These are phyloP conservation scores for Aspergillus sclerotialis DNA, from an alignment of 2,329 filamentous ascomycete species.

Conservation along the genomic window DNA sequence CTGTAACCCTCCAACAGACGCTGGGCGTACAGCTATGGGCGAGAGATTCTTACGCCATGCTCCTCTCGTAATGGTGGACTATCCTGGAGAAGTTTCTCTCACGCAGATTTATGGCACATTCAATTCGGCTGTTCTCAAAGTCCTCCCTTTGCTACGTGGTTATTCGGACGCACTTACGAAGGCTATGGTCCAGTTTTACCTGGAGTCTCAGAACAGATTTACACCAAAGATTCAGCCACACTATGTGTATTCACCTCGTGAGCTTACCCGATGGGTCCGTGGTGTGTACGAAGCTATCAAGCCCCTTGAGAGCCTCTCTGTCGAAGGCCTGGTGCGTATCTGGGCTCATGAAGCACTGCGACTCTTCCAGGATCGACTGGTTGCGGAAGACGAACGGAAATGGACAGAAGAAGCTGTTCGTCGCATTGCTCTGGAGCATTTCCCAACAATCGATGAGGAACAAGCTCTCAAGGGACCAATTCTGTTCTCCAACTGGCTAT, in stretches of 20 bases:
- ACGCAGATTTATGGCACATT: slow-evolving; percentile 98
- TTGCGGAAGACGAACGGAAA: slow-evolving; percentile 84
- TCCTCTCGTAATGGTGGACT: slow-evolving; percentile 99
- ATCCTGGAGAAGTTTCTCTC: slow-evolving; percentile 89
- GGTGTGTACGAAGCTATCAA: slow-evolving; percentile 96
- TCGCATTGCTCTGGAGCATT: slow-evolving; percentile 80
- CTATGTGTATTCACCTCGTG: slow-evolving; percentile 98
- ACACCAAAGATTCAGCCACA: slow-evolving; percentile 96
- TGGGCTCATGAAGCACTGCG: slow-evolving; percentile 97
- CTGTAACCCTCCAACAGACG: slow-evolving; percentile 96
- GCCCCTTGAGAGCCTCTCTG: slow-evolving; percentile 75
- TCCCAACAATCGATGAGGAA: slow-evolving; percentile 89
- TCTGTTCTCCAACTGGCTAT: slow-evolving; percentile 98
- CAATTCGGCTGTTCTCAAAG: slow-evolving; percentile 92
- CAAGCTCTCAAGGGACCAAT: slow-evolving; percentile 89
- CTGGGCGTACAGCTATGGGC: slow-evolving; percentile 89
- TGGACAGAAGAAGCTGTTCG: slow-evolving; percentile 91
- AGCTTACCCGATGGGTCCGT: slow-evolving; percentile 94
- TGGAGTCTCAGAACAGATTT: slow-evolving; percentile 89
- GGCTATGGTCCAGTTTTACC: slow-evolving; percentile 94
- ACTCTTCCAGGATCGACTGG: slow-evolving; percentile 94
- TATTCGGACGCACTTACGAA: slow-evolving; percentile 91
- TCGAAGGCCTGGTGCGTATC: slow-evolving; percentile 90
- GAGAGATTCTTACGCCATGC: slow-evolving; percentile 91
- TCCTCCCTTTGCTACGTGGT: slow-evolving; percentile 87